Evolutionary conservation across 345 rosid genomes (phyloP).

Genomic region (Gossypium raimondii): DNA sequence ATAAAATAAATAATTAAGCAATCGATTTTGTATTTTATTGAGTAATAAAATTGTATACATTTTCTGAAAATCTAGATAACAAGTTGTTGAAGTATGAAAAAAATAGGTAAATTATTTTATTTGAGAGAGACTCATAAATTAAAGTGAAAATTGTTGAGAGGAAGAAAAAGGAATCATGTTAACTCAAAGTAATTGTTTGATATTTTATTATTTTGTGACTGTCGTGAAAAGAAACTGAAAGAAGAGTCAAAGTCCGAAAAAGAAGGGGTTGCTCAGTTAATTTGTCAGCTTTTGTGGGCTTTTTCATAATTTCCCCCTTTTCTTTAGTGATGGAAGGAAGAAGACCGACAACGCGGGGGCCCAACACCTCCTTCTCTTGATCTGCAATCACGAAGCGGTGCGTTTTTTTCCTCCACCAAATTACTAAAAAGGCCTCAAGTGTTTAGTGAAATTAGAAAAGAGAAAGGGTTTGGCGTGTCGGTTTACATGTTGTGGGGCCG

Average conservation of each 20-base stretch:
- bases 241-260: not conserved
- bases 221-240: not conserved
- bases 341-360: conserved; percentile 11
- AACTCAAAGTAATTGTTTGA: not conserved
- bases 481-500: not conserved
- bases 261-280: not conserved
- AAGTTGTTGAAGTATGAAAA: too few species aligned
- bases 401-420: not conserved
- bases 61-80: too few species aligned
- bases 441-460: not conserved
- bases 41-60: too few species aligned
- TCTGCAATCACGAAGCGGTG: conserved; percentile 14
- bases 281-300: not conserved
- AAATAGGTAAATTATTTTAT: not conserved
- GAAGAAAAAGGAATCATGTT: not conserved
- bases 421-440: not conserved
- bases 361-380: not conserved
- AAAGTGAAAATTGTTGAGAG: not conserved
- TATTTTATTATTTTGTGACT: not conserved
- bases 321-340: not conserved
- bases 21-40: too few species aligned
- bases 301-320: not conserved
- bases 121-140: not conserved
- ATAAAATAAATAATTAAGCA: too few species aligned
- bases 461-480: not conserved